A percentile compares a stretch with the other conserved stretches of the same genome.
These are phyloP conservation scores for Cajanus cajan DNA, from an alignment of 306 rosid species.

Conservation along the genomic window DNA sequence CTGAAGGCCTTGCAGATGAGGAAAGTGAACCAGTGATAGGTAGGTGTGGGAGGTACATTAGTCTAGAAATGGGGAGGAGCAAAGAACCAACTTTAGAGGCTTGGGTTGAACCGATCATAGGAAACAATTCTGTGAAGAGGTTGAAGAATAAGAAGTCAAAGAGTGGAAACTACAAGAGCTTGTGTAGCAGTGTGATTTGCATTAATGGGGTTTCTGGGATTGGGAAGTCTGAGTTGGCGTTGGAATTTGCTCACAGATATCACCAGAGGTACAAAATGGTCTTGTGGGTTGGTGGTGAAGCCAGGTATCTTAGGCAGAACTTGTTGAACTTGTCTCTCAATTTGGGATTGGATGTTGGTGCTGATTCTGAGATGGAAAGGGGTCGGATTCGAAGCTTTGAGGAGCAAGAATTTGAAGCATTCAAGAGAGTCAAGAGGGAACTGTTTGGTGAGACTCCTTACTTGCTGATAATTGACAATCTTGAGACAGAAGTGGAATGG, in stretches of 20 bases:
- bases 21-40: slow-evolving; percentile 54
- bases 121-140: slow-evolving; percentile 56
- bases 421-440: slow-evolving; percentile 84
- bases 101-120: slow-evolving; percentile 65
- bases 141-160: slow-evolving; percentile 65
- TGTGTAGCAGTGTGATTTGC: slow-evolving; percentile 63
- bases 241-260: slow-evolving; percentile 73
- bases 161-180: slow-evolving; percentile 59
- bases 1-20: slow-evolving; percentile 85
- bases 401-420: slow-evolving; percentile 86
- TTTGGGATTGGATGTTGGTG: slow-evolving; percentile 78
- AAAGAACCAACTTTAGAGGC: slow-evolving; percentile 66
- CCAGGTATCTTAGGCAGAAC: slow-evolving; percentile 72
- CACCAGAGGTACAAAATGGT: slow-evolving; percentile 81
- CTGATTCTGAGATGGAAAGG: slow-evolving; percentile 70
- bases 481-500: slow-evolving; percentile 81
- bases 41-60: slow-evolving; percentile 61
- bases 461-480: slow-evolving; percentile 79
- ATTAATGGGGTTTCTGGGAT: slow-evolving; percentile 75
- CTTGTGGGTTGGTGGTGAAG: slow-evolving; percentile 90
- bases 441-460: slow-evolving; percentile 77
- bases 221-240: slow-evolving; percentile 83
- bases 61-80: slow-evolving; percentile 64
- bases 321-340: slow-evolving; percentile 64
- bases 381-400: slow-evolving; percentile 81